Base-by-base conservation (phyloP, 805 yeast species). In the Hermanozyma aechmeae region DNA sequence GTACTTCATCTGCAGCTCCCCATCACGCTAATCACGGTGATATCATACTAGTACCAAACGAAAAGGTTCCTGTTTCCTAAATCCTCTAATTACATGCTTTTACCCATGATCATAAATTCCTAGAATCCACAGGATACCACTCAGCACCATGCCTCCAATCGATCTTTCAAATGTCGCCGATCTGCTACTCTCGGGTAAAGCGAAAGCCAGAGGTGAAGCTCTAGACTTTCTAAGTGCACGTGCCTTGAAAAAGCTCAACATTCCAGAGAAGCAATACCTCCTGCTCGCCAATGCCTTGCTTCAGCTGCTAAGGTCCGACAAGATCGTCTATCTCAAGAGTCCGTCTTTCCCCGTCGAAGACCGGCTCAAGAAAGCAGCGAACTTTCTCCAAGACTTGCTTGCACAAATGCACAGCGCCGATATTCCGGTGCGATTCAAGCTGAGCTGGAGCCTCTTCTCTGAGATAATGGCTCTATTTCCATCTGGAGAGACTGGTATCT, bases 281-380 rank as follows among this genome's bases (percentile, higher is more conserved):
- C 27, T 39, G 3, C 33, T 61, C 18, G 28, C 40, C 6, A 33
- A 34, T n/a, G 50, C 56, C 5, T 34, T 56, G 3, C 40, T 56
- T n/a, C 39, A 38, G 10, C 34, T 49, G 46, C 28, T 47, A 38
- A 61, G 53, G 17, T 39, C 39, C 11, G 79, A 73, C 33, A 44
- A 53, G n/a, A 38, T 45, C 2, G 23, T 48, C 3, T 57, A 45
- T 33, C 5, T 27, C 13, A 46, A 45, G 31, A 49, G 33, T 26
- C 38, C 41, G 5, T 30, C 63, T 0, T 28, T 38, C 7, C 37
- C 57, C 4, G 50, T 50, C 3, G 53, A 50, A 15, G 32, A 35
- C 7, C 42, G 67, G 29, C 41, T 58, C n/a, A n/a, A n/a, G n/a
- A n/a, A n/a, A n/a, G n/a, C n/a, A n/a, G n/a, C n/a, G n/a, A n/a